Evolutionary conservation across 768 basidiomycete species (phyloP), one percentile per base, ranked within the genome.

Genomic region (Mycena vitilis): DNA sequence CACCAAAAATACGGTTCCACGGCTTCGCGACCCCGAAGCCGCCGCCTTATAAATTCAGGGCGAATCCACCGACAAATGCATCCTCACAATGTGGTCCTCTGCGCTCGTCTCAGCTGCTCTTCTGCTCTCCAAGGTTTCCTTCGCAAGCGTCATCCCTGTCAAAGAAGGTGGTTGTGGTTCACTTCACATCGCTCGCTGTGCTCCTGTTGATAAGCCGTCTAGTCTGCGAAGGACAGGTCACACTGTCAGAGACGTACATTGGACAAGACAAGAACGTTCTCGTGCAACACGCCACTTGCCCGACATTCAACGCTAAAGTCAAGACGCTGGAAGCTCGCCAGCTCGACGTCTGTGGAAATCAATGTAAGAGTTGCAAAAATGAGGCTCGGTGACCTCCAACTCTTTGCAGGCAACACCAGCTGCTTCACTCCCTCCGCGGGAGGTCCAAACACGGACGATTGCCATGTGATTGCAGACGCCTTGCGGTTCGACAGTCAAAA

Each of bases 361-460:
- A 65, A 20, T 87, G 85, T 85, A 34, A 47, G 38, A n/a, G 20
- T 23, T 16, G 18, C 9, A 16, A 0, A 12, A 34, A 11, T 18
- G n/a, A 58, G 18, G 30, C 23, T 34, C 36, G 18, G 5, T 20
- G 30, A 47, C 16, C 18, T 7, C 13, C 30, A 30, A 45, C 18
- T 16, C 18, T 18, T 30, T 49, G 18, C 61, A 82, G 83, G 83
- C 68, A 75, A 67, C 66, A 83, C 80, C 8, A 82, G 83, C 74
- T 87, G 84, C 78, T 87, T 85, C 78, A 65, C 72, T 15, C 82
- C 83, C 4, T 70, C 82, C 1, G 84, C 83, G 22, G 84, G 84
- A 71, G 86, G 84, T 38, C 85, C 85, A 2, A 76, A 84, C 74
- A 83, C 83, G 6, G 81, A 82, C 64, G 84, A 87, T 20, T 86